Percentiles rank a stretch among this genome's conserved stretches.
Conservation (phyloP, 345 rosid species). For the Lepidium aucheri region DNA sequence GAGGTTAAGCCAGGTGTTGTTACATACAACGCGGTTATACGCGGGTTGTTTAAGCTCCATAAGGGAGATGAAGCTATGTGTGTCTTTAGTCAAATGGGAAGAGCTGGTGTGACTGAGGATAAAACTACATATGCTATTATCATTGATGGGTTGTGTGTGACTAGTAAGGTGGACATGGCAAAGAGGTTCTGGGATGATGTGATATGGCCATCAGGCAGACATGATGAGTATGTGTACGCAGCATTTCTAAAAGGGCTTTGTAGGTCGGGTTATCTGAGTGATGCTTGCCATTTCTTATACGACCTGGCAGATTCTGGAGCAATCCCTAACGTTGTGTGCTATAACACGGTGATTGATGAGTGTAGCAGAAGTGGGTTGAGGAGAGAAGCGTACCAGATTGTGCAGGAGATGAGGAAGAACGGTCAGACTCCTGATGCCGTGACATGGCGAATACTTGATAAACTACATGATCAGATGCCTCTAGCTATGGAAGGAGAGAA, state of each 20-base stretch:
- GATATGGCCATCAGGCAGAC: slow-evolving; percentile 69
- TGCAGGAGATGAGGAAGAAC: slow-evolving; percentile 64
- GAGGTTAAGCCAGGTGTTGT: slow-evolving; percentile 51
- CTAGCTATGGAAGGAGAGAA: slow-evolving; percentile 1
- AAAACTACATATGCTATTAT: slow-evolving; percentile 46
- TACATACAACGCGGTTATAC: slow-evolving; percentile 66
- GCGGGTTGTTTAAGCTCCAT: slow-evolving; percentile 45
- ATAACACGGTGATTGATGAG: slow-evolving; percentile 62
- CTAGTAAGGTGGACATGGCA: slow-evolving; percentile 44
- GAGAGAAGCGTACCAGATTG: slow-evolving; percentile 76
- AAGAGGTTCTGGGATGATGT: slow-evolving; percentile 75
- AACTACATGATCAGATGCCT: slow-evolving; percentile 34
- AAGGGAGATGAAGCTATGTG: slow-evolving; percentile 47
- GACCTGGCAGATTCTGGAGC: slow-evolving; percentile 67
- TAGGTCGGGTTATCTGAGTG: slow-evolving; percentile 36
- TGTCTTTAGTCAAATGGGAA: slow-evolving; percentile 43
- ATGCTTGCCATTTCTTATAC: slow-evolving; percentile 71
- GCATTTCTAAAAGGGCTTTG: slow-evolving; percentile 77
- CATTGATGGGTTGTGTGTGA: slow-evolving; percentile 48
- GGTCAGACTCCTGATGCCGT: slow-evolving; percentile 71
- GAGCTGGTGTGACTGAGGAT: slow-evolving; percentile 39
- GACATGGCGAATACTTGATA: slow-evolving; percentile 81
- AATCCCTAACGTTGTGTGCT: slow-evolving; percentile 55
- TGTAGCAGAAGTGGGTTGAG: slow-evolving; percentile 60
- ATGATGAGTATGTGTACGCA: slow-evolving; percentile 69